Percentiles rank a stretch among this genome's conserved stretches.
phyloP scores from a whole-genome alignment of 257 asterid species.

The Buddleja alternifolia region DNA sequence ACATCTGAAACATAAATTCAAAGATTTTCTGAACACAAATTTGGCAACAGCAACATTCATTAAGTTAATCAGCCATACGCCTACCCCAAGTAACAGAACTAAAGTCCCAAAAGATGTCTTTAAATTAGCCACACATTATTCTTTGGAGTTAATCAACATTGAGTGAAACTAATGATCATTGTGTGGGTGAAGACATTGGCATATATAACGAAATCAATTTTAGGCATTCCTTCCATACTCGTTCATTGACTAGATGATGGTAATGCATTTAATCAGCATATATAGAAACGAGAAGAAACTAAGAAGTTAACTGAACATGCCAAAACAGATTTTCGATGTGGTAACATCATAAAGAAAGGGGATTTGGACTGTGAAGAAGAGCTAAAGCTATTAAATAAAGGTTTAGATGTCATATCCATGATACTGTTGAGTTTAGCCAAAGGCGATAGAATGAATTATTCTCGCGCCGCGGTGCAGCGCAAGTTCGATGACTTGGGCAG shows the following conservation, averaged over 20 bases:
- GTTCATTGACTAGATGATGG: not conserved
- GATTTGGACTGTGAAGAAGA: not conserved
- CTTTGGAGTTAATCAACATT: conserved; percentile 5
- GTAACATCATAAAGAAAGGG: not conserved
- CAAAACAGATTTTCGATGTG: not conserved
- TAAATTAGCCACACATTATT: not conserved
- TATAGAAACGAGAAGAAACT: not conserved
- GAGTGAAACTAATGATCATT: conserved; percentile 11
- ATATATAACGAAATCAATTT: conserved; percentile 11
- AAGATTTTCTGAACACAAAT: conserved; percentile 2
- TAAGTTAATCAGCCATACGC: too few species aligned
- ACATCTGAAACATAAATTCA: conserved; percentile 57
- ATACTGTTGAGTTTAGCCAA: too few species aligned
- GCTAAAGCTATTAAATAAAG: too few species aligned
- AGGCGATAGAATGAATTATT: too few species aligned
- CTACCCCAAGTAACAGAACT: not conserved
- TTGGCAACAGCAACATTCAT: not conserved
- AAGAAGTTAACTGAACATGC: not conserved
- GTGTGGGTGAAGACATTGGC: not conserved
- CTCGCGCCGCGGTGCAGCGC: too few species aligned
- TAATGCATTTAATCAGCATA: not conserved
- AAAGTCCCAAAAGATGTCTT: not conserved
- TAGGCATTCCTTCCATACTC: not conserved
- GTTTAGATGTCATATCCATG: not conserved
- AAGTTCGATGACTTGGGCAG: too few species aligned